Base-by-base conservation (phyloP, 2,329 filamentous ascomycete species). In the Calonectria montana region DNA sequence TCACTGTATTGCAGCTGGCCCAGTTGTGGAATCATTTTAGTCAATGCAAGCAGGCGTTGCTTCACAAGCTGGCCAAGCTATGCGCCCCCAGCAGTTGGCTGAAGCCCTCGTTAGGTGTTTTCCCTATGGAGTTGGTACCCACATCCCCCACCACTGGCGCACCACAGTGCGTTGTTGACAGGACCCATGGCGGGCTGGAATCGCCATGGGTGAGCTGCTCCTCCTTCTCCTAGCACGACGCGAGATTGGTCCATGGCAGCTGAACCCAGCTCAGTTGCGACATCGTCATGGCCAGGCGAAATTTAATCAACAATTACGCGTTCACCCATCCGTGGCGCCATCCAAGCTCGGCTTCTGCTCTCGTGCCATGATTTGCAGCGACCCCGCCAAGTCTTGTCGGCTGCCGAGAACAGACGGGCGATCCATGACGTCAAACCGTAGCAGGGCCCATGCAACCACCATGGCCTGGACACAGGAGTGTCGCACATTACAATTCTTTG, bases 361-460 rank as follows among this genome's bases (percentile, higher is more conserved):
- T 57, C 62, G 62, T 70, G 67, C 67, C 67, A 41, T 70, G 61
- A 45, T 70, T 69, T 65, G 29, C 45, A 43, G 13, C 43, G 15
- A 21, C 43, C 27, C 43, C 65, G 47, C 23, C 53, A 62, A 45
- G 48, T 64, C n/a, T 66, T 68, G 62, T 71, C 50, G 64, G 67
- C 73, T 67, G 74, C 67, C 70, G 55, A 61, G 72, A 61, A 41
- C 31, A 65, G 59, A 59, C 76, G 77, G 77, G 41, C 73, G 71
- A 73, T 79, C 70, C 69, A 76, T 79, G 77, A 79, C 77, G 77
- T 79, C 77, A 79, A 13, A 23, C 53, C n/a, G 18, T n/a, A 45
- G 18, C n/a, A 25, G 43, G 37, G 65, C 31, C 62, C 53, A 43
- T 62, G 43, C 55, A 53, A 61, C 65, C 55, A 68, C n/a, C 55